A percentile compares a stretch with the other conserved stretches of the same genome.
These are phyloP conservation scores for Populus hybrid DNA, from an alignment of 441 rosid genomes.

Conservation along the genomic window DNA sequence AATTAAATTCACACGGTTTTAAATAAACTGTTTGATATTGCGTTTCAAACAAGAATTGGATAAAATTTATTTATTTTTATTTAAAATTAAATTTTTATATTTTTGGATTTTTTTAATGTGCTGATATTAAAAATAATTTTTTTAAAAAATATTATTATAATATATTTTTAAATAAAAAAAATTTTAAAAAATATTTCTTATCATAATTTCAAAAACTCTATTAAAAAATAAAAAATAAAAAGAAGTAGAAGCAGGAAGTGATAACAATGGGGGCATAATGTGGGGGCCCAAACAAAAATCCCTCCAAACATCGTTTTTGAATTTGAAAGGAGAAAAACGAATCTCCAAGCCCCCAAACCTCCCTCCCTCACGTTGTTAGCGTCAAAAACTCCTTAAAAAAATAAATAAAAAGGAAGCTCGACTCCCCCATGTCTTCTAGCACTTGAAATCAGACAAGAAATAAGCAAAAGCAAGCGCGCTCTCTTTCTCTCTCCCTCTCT, in stretches of 20 bases:
- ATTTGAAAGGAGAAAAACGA: conserved; percentile 12
- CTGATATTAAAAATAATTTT: no score
- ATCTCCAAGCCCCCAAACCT: neutral
- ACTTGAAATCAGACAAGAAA: neutral
- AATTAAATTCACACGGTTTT: no score
- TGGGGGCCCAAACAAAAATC: conserved; percentile 2
- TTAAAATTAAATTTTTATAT: no score
- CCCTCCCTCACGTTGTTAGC: neutral
- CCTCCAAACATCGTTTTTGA: conserved; percentile 21
- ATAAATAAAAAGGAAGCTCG: neutral
- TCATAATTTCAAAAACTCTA: no score
- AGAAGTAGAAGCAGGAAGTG: neutral
- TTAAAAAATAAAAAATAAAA: neutral
- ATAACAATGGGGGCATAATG: neutral
- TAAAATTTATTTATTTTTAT: no score
- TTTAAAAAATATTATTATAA: no score
- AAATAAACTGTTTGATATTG: no score
- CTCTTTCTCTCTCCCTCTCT: conserved; percentile 6
- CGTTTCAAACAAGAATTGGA: no score
- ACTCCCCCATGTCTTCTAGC: neutral
- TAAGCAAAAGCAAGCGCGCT: conserved; percentile 9
- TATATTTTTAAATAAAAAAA: no score
- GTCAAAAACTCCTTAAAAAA: neutral
- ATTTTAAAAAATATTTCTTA: no score
- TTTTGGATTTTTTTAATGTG: no score